Base-by-base conservation (phyloP, 2,329 filamentous ascomycete species). In the Mollisia scopiformis region DNA sequence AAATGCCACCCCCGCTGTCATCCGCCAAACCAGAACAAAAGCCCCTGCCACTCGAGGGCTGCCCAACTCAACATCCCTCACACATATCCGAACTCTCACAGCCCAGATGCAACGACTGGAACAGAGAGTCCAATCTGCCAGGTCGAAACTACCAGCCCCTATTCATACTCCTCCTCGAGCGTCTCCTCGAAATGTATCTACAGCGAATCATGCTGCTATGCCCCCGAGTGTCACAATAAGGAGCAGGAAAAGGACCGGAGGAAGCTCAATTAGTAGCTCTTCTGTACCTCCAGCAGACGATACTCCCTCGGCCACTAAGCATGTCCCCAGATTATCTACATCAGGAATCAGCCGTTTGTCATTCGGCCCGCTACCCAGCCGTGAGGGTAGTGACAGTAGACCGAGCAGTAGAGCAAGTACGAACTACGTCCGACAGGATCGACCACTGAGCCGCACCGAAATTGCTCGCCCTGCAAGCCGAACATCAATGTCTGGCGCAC, bases 81-180 rank as follows among this genome's bases (percentile, higher is more conserved):
- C 91, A 67, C 95, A 99, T 74, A 96, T 99, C 71, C 92, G 94
- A 66, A 90, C 89, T 30, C 87, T 99, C 66, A 97, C 96, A 61
- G 93, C 92, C 28, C 95, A 98, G 78, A 97, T 98, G 93, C 92
- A 97, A 76, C 91, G 92, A 68, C 88, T 99, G 63, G 95, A 98
- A 75, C 92, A 95, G 65, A 87, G 95, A 47, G 94, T 99, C 10
- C 93, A 98, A 63, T 92, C 89, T 25, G 95, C 90, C 19, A 88
- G 93, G 68, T 97, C 94, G 39, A 97, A 95, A 76, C 84, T 99
- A 21, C 95, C 95, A 2, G 92, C 90, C 1, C 92, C 93, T 2
- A 83, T 86, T 7, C 83, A 81, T 57, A 95, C 90, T 0, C 93
- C 93, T 4, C 92, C 93, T 19, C 87, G 89, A 51, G 84, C 85